Evolutionary conservation across 129 eudicot genomes (phyloP).

Genomic region (Flaveria sonorensis): DNA sequence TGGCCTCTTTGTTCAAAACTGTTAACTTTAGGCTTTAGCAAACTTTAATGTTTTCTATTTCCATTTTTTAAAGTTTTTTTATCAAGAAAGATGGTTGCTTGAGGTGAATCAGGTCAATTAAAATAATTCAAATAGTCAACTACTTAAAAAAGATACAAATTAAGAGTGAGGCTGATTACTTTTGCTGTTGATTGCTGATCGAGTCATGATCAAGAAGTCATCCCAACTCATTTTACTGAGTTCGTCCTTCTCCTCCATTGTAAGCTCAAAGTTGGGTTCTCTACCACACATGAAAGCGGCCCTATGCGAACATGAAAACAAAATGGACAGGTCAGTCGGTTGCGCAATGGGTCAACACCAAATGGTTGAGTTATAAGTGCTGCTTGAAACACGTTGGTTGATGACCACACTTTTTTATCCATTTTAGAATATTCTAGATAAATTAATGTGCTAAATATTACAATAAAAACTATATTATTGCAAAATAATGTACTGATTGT

Average conservation of each 20-base stretch:
- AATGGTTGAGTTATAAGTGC: no score
- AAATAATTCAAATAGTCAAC: not conserved
- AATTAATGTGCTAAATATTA: not conserved
- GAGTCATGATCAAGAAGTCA: constrained; percentile 73
- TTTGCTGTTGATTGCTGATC: constrained; percentile 73
- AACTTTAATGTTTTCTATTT: not conserved
- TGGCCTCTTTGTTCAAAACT: not conserved
- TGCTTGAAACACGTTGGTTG: no score
- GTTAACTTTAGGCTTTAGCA: not conserved
- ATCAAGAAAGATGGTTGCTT: not conserved
- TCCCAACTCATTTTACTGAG: constrained; percentile 84
- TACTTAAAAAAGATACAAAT: not conserved
- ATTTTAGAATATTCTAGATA: no score
- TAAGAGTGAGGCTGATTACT: constrained; percentile 43
- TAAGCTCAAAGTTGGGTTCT: constrained; percentile 85
- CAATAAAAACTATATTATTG: no score
- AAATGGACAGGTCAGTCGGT: not conserved
- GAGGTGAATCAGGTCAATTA: not conserved
- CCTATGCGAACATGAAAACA: constrained; percentile 41
- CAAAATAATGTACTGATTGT: no score
- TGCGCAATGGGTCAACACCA: not conserved
- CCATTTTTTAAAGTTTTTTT: not conserved
- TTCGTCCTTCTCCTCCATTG: constrained; percentile 74
- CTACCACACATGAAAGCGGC: constrained; percentile 96
- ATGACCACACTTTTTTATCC: no score